Percentiles rank a stretch among this genome's conserved stretches.
These are phyloP conservation scores for Cladorrhinum samala DNA, from an alignment of 495 filamentous ascomycete species.

Conservation along the genomic window DNA sequence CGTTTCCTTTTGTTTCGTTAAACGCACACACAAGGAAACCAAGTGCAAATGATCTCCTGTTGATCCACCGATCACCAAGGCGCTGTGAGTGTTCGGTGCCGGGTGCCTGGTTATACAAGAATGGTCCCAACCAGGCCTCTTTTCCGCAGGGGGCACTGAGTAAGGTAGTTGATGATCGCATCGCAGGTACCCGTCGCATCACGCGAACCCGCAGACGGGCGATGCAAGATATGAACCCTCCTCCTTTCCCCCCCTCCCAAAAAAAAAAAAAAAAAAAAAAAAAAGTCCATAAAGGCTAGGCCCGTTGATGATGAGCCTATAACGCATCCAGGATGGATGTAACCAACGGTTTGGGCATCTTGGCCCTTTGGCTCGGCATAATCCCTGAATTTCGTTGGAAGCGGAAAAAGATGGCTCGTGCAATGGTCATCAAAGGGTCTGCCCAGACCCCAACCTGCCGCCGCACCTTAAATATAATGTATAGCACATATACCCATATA, in stretches of 20 bases:
- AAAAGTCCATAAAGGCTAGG: too few species aligned
- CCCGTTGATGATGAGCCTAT: too few species aligned
- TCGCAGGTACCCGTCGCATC: neutral
- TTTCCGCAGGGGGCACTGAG: too few species aligned
- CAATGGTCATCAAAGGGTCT: neutral
- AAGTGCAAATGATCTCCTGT: neutral
- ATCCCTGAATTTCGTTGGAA: neutral
- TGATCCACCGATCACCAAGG: constrained; percentile 3
- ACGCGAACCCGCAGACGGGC: neutral
- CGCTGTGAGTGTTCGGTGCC: neutral
- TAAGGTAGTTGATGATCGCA: too few species aligned
- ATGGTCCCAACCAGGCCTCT: neutral
- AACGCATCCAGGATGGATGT: too few species aligned
- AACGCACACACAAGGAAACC: neutral
- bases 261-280: too few species aligned
- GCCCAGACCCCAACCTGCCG: too few species aligned
- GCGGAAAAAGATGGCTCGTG: neutral
- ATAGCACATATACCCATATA: too few species aligned
- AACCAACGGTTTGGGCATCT: too few species aligned
- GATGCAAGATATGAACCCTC: neutral
- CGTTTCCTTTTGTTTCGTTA: neutral
- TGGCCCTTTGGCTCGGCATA: too few species aligned
- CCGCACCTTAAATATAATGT: neutral
- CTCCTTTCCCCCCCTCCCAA: neutral
- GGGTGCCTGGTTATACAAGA: constrained; percentile 2